phyloP scores from a whole-genome alignment of 1,284 basidiomycete species.

The Ganoderma lucidum region DNA sequence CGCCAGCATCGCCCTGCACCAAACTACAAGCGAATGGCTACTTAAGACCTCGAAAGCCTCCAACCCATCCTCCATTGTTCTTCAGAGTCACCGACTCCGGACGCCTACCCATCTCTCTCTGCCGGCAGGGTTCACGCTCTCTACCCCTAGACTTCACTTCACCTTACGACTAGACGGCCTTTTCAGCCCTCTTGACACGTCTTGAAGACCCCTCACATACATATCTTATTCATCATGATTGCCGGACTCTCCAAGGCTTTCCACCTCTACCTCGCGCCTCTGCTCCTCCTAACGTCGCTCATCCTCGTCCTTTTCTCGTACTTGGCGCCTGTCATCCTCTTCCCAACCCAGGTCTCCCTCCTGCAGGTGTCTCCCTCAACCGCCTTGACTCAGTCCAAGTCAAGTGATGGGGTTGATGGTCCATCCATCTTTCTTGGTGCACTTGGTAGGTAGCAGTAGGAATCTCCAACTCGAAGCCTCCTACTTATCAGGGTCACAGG shows the following conservation, averaged over 20 bases:
- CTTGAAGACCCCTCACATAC: slow-evolving; percentile 11
- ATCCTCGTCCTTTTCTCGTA: slow-evolving; percentile 72
- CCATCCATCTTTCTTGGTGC: slow-evolving; percentile 73
- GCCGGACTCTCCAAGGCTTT: slow-evolving; percentile 73
- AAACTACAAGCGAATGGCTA: slow-evolving; percentile 21
- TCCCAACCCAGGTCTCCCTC: slow-evolving; percentile 69
- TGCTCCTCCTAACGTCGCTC: slow-evolving; percentile 70
- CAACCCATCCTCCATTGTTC: slow-evolving; percentile 24
- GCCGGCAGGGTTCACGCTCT: slow-evolving; percentile 35
- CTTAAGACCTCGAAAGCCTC: slow-evolving; percentile 21
- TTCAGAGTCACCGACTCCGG: slow-evolving; percentile 15
- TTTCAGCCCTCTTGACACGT: not conserved
- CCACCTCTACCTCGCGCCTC: slow-evolving; percentile 72
- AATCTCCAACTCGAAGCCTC: not conserved
- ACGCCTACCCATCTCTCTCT: slow-evolving; percentile 28
- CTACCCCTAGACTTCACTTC: slow-evolving; percentile 17
- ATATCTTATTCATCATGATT: slow-evolving; percentile 58
- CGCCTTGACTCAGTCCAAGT: slow-evolving; percentile 50
- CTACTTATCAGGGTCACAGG: slow-evolving; percentile 49
- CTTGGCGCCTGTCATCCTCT: slow-evolving; percentile 66
- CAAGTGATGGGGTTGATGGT: slow-evolving; percentile 63
- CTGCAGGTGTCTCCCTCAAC: slow-evolving; percentile 69
- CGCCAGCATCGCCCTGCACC: slow-evolving; percentile 9
- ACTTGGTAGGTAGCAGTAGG: slow-evolving; percentile 55
- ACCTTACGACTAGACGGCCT: slow-evolving; percentile 12